These are phyloP conservation scores for Eutypella sp. DNA, from an alignment of 2,329 filamentous ascomycete species.

Conservation along the genomic window DNA sequence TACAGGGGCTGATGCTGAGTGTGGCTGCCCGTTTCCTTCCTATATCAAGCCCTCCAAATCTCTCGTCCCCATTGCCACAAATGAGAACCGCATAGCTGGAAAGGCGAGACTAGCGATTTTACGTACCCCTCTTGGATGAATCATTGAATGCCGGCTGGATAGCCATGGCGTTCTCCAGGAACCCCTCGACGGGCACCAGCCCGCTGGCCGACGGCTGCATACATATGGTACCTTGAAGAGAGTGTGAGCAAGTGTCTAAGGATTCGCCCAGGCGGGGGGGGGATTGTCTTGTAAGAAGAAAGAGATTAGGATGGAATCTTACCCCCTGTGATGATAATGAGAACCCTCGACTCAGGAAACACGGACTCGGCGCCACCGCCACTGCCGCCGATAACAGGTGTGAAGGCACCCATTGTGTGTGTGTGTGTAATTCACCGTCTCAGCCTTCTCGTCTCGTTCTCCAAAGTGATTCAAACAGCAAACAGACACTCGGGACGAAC, in stretches of 20 bases:
- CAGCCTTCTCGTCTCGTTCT: neutral
- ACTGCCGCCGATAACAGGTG: constrained; percentile 15
- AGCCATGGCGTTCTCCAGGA: constrained; percentile 76
- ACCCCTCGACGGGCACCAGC: constrained; percentile 73
- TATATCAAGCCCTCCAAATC: no score
- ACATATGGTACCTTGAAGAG: constrained; percentile 63
- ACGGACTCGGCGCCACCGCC: constrained; percentile 20
- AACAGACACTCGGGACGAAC: no score
- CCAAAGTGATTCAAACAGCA: no score
- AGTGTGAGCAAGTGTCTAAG: constrained; percentile 25
- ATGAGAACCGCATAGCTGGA: neutral
- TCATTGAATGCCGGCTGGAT: constrained; percentile 85
- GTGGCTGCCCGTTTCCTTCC: neutral
- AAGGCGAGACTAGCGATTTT: neutral
- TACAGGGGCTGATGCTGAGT: neutral
- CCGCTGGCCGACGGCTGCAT: constrained; percentile 81
- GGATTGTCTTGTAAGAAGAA: neutral
- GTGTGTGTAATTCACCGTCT: neutral
- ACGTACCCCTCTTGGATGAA: constrained; percentile 46
- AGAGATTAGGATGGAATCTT: constrained; percentile 49
- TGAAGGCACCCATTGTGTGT: constrained; percentile 18
- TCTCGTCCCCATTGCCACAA: no score
- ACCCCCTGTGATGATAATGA: constrained; percentile 85
- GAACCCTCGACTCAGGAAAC: constrained; percentile 70
- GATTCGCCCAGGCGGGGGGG: constrained; percentile 2